Percentiles rank a stretch among this genome's conserved stretches.
phyloP scores from a whole-genome alignment of 352 stramenopile species.

The Pythium insidiosum region DNA sequence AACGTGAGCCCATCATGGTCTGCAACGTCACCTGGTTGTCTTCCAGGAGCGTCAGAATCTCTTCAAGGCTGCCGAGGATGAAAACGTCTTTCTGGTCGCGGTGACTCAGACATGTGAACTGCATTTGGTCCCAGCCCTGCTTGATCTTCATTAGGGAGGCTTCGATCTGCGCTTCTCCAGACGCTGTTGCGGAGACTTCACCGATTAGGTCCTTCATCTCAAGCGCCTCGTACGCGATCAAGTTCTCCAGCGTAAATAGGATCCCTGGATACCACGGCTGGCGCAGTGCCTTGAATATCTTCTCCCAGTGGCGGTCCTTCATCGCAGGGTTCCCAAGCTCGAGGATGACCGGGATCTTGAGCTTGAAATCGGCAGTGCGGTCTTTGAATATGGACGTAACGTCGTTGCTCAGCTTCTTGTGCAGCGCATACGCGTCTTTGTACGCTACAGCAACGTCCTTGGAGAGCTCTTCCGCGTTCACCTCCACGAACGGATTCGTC shows the following conservation, averaged over 20 bases:
- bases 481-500: slow-evolving; percentile 77
- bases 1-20: slow-evolving; percentile 91
- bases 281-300: slow-evolving; percentile 88
- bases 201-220: slow-evolving; percentile 85
- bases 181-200: slow-evolving; percentile 81
- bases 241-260: slow-evolving; percentile 83
- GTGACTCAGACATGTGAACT: slow-evolving; percentile 80
- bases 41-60: slow-evolving; percentile 86
- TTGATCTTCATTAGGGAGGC: slow-evolving; percentile 86
- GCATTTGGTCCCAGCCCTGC: slow-evolving; percentile 81
- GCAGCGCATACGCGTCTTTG: slow-evolving; percentile 83
- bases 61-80: slow-evolving; percentile 87
- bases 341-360: slow-evolving; percentile 87
- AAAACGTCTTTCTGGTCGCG: slow-evolving; percentile 83
- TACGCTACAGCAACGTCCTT: slow-evolving; percentile 84
- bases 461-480: slow-evolving; percentile 84
- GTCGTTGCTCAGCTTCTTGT: slow-evolving; percentile 91
- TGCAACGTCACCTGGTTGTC: slow-evolving; percentile 90
- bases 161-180: slow-evolving; percentile 87
- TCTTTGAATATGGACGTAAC: slow-evolving; percentile 86
- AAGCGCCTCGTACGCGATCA: slow-evolving; percentile 82
- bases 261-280: slow-evolving; percentile 87
- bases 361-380: slow-evolving; percentile 84
- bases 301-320: slow-evolving; percentile 93
- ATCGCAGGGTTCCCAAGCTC: slow-evolving; percentile 89